phyloP scores from a whole-genome alignment of 306 rosid species.

The Mucuna pruriens region DNA sequence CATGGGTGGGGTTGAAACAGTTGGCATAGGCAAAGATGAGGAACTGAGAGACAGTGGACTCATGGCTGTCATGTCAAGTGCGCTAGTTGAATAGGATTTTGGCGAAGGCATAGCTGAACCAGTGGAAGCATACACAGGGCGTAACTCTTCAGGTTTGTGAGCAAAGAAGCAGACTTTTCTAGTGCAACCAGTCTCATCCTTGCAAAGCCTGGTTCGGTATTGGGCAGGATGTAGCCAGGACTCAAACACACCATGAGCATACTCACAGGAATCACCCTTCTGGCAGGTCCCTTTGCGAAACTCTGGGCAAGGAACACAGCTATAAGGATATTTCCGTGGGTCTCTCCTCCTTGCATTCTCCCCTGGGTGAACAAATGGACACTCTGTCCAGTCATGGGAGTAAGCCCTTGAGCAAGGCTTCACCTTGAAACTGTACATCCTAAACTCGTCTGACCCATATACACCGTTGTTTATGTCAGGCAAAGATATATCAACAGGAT shows the following conservation, averaged over 20 bases:
- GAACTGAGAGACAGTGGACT: constrained; percentile 87
- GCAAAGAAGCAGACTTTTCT: constrained; percentile 99
- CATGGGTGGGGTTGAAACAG: constrained; percentile 90
- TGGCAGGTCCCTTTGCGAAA: constrained; percentile 93
- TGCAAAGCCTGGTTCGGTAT: constrained; percentile 94
- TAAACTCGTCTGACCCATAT: constrained; percentile 87
- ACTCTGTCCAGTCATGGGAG: constrained; percentile 99
- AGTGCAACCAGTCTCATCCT: constrained; percentile 88
- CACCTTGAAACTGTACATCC: constrained; percentile 98
- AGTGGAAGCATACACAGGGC: constrained; percentile 92
- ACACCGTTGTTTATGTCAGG: constrained; percentile 95
- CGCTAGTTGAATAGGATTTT: constrained; percentile 60
- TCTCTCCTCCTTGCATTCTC: constrained; percentile 99
- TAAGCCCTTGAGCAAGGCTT: constrained; percentile 99
- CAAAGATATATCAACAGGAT: constrained; percentile 80
- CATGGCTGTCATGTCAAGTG: constrained; percentile 67
- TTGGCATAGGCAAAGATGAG: constrained; percentile 69
- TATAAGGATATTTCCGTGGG: constrained; percentile 95
- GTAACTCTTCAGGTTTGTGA: constrained; percentile 84
- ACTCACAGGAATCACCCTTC: constrained; percentile 91
- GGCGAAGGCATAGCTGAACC: constrained; percentile 99
- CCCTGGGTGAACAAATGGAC: constrained; percentile 98
- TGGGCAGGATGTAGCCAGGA: constrained; percentile 99
- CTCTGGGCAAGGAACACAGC: constrained; percentile 98
- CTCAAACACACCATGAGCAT: constrained; percentile 98